Conservation (phyloP, 2,329 filamentous ascomycete genomes). For the Trichoderma cornu-damae region DNA sequence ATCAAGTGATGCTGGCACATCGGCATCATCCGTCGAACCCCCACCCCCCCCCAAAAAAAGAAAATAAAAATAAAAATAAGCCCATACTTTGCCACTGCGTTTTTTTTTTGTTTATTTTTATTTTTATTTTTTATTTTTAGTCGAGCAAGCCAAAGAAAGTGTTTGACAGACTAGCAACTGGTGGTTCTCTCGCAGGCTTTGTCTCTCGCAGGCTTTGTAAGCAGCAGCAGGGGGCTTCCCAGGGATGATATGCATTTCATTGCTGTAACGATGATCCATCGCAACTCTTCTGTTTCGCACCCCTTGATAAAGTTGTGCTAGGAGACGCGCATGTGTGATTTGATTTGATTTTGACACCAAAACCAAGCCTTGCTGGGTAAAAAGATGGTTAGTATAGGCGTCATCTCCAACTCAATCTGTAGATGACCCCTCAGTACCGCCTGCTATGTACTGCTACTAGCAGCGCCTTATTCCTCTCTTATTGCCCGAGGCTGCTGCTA, state of each 20-base stretch:
- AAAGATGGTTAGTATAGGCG: neutral
- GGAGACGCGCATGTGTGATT: neutral
- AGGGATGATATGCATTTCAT: neutral
- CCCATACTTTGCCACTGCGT: neutral
- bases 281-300: neutral
- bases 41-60: no score
- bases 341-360: no score
- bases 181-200: neutral
- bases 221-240: neutral
- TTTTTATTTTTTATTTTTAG: neutral
- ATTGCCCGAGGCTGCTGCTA: no score
- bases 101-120: neutral
- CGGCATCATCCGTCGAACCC: neutral
- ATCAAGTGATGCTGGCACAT: neutral
- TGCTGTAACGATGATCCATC: neutral
- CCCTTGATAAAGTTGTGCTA: neutral
- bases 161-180: neutral
- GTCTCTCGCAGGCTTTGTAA: neutral
- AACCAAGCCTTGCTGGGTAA: slow-evolving; percentile 1
- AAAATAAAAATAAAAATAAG: no score
- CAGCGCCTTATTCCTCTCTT: no score
- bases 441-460: no score
- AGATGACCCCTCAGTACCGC: slow-evolving; percentile 1
- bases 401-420: slow-evolving; percentile 2
- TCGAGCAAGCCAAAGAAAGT: neutral